Conservation (phyloP, 164 flowering plant genomes). For the Echeveria elegans region DNA sequence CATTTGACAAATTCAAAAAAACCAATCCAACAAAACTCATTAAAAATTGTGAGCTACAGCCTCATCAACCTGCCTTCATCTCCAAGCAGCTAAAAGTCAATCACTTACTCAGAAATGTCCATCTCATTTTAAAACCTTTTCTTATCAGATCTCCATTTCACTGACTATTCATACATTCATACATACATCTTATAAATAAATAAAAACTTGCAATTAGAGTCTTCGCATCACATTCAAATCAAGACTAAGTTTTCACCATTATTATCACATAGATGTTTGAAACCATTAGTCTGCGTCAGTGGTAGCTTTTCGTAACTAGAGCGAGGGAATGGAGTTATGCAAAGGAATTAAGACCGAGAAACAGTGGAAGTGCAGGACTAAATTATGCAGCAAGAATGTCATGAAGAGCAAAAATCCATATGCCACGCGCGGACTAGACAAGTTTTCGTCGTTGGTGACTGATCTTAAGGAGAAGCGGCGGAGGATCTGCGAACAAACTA, state of each 20-base stretch:
- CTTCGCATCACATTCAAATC: neutral
- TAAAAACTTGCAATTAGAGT: neutral
- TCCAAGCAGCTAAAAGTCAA: slow-evolving; percentile 1
- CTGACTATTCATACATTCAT: neutral
- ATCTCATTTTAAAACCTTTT: neutral
- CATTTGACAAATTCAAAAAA: neutral
- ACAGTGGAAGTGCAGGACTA: neutral
- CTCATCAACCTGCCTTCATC: slow-evolving; percentile 1
- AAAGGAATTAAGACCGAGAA: neutral
- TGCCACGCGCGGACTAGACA: neutral
- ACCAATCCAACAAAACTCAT: neutral
- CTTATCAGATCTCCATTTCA: neutral
- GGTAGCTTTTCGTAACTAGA: neutral
- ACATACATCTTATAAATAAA: neutral
- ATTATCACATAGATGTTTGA: neutral
- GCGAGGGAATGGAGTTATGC: neutral
- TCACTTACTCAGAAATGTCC: neutral
- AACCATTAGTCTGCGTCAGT: neutral
- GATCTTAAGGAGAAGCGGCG: neutral
- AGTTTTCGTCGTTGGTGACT: neutral
- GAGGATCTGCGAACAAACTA: neutral
- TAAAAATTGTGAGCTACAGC: neutral
- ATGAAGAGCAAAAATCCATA: neutral
- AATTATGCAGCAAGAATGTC: neutral
- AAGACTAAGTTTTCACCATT: neutral